These are phyloP conservation scores for Metschnikowia cerradonensis DNA, from an alignment of 805 yeast species.

Conservation along the genomic window DNA sequence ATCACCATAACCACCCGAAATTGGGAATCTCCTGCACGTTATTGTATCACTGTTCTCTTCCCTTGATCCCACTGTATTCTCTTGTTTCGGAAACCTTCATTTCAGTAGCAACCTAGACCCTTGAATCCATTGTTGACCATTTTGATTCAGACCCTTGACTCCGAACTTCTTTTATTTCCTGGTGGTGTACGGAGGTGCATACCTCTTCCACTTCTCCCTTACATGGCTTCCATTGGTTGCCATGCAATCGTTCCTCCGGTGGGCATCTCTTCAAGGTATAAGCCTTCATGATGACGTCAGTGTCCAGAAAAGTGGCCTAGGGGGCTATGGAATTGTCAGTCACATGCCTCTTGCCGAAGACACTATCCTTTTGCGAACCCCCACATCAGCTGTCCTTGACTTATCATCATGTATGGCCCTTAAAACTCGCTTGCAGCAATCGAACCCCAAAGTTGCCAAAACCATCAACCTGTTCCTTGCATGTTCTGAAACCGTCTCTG, in stretches of 20 bases:
- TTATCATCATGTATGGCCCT: conserved; percentile 4
- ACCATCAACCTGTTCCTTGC: neutral
- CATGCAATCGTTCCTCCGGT: neutral
- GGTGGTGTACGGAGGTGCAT: conserved; percentile 10
- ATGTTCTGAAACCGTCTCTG: conserved; percentile 6
- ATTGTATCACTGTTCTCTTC: no score
- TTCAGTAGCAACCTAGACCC: no score
- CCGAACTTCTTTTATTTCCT: neutral
- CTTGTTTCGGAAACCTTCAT: no score
- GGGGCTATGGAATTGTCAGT: conserved; percentile 15
- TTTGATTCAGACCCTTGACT: no score
- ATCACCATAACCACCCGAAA: no score
- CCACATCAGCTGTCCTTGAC: conserved; percentile 8
- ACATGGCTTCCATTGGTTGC: no score
- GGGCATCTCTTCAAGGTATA: conserved; percentile 9
- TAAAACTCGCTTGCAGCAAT: neutral
- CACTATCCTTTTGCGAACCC: conserved; percentile 12
- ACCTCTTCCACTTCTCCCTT: neutral
- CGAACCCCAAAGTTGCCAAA: neutral
- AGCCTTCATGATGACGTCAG: conserved; percentile 2
- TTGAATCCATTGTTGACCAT: no score
- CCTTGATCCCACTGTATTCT: no score
- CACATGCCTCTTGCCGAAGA: conserved; percentile 2
- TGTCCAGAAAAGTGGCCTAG: conserved; percentile 9
- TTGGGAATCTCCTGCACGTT: no score